Base-by-base conservation (phyloP, 805 yeast genomes). In the Teunomyces funiuensis region DNA sequence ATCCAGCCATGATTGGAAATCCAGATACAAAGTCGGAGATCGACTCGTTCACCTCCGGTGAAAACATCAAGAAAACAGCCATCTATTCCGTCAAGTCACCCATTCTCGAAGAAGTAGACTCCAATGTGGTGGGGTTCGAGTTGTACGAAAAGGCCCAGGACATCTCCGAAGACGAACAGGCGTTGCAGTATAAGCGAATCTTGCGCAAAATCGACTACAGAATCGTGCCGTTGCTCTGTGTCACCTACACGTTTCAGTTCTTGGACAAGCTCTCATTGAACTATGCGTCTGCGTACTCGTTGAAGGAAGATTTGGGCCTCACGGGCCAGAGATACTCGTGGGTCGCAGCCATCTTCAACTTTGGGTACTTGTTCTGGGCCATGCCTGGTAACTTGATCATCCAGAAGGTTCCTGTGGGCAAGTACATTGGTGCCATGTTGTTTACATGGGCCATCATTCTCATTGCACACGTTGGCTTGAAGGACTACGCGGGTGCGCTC, bases 271-370 rank as follows among this genome's bases (percentile, higher is more conserved):
- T 77, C n/a, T 58, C 80, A 36, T 58, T 77, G 27, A 79, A 80
- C 47, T 77, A 79, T 51, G 82, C 85, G 2, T 81, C 81, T n/a
- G 80, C 80, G 1, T 76, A 80, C 82, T 85, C 85, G 1, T 76
- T 80, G 46, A 76, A 72, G 51, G 55, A 65, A 2, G 69, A 77
- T 50, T 62, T 78, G 47, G 44, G 46, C 11, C 49, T 58, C 25
- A 65, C 71, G 4, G 66, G 76, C 31, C 53, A 60, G 42, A 75
- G 79, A 39, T 79, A 71, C 50, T 72, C 79, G 16, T 70, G 77
- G 49, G 53, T 78, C 37, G 75, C 78, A 22, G 77, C 83, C 1
- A 76, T 77, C 17, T 71, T 77, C 45, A 75, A 76, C 41, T 79
- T 71, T 13, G 68, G 80, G 1, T 79, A 77, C 45, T 75, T 79